phyloP scores from a whole-genome alignment of 192 early-diverging fungal genomes.

The Coemansia sp. region DNA sequence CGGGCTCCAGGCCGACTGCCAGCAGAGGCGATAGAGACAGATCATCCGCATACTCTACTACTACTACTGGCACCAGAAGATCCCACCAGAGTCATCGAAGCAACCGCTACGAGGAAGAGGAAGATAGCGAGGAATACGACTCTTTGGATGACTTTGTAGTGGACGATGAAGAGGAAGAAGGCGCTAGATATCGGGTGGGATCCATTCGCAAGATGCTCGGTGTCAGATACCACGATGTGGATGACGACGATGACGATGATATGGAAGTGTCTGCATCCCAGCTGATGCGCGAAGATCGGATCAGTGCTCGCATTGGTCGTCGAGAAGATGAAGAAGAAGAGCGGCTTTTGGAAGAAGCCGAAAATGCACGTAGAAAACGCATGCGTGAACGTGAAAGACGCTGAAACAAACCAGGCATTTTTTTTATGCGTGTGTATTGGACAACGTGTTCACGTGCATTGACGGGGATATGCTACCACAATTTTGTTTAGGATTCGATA shows the following conservation, averaged over 20 bases:
- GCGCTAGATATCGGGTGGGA: conserved; percentile 27
- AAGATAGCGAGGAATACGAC: conserved; percentile 41
- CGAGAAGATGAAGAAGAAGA: conserved; percentile 45
- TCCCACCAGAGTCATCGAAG: neutral
- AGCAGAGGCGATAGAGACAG: neutral
- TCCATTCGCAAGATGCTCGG: conserved; percentile 43
- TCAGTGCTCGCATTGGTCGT: conserved; percentile 36
- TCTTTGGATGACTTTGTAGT: conserved; percentile 52
- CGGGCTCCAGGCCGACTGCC: neutral
- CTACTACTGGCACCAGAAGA: neutral
- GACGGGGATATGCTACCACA: neutral
- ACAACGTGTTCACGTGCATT: neutral
- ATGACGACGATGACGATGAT: conserved; percentile 45
- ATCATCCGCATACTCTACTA: neutral
- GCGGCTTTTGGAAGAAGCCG: conserved; percentile 21
- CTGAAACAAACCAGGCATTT: neutral
- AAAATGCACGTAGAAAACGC: conserved; percentile 15
- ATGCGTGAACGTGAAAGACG: conserved; percentile 8
- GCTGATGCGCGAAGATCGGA: conserved; percentile 43
- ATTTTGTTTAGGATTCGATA: no score
- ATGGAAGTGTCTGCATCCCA: conserved; percentile 47
- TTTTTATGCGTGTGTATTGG: neutral
- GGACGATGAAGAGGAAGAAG: conserved; percentile 42
- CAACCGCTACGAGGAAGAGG: conserved; percentile 1
- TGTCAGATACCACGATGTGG: conserved; percentile 42